These are phyloP conservation scores for Chlorella sp. DNA, from an alignment of 139 green algal species.

Conservation along the genomic window DNA sequence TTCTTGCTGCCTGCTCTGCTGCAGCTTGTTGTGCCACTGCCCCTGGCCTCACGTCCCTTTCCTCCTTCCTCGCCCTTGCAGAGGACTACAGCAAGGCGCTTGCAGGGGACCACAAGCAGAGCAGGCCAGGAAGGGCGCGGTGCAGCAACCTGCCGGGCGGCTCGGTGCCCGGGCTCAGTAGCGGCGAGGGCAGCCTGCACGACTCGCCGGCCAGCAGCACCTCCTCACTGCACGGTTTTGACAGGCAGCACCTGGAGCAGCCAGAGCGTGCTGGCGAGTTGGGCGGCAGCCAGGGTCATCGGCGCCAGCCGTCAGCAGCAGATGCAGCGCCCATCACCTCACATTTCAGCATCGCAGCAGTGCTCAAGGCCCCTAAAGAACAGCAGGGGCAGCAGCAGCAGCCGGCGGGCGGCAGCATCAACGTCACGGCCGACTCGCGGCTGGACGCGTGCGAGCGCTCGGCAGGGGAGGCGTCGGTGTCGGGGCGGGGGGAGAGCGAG, in stretches of 20 bases:
- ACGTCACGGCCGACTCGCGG: background rate
- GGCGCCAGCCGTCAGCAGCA: background rate
- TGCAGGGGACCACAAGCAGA: conserved; percentile 7
- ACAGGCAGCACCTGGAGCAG: conserved; percentile 6
- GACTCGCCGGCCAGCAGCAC: conserved; percentile 3
- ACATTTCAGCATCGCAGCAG: conserved; percentile 32
- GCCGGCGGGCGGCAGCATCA: background rate
- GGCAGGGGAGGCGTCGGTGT: background rate
- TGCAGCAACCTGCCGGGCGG: no score
- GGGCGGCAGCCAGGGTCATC: background rate
- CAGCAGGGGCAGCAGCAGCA: background rate
- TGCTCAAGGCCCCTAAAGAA: conserved; percentile 1
- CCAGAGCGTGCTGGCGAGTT: conserved; percentile 6
- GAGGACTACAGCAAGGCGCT: conserved; percentile 20
- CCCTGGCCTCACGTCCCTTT: no score
- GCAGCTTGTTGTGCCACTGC: no score
- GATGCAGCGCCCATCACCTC: background rate
- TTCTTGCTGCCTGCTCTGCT: no score
- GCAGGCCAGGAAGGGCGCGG: no score
- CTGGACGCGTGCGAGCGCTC: background rate
- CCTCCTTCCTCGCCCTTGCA: no score
- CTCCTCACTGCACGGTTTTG: background rate
- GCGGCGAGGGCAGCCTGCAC: conserved; percentile 11
- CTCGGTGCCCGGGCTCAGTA: no score
- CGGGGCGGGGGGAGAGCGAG: no score